Conservation (phyloP, 1,284 basidiomycete species). For the Fomes fomentarius region DNA sequence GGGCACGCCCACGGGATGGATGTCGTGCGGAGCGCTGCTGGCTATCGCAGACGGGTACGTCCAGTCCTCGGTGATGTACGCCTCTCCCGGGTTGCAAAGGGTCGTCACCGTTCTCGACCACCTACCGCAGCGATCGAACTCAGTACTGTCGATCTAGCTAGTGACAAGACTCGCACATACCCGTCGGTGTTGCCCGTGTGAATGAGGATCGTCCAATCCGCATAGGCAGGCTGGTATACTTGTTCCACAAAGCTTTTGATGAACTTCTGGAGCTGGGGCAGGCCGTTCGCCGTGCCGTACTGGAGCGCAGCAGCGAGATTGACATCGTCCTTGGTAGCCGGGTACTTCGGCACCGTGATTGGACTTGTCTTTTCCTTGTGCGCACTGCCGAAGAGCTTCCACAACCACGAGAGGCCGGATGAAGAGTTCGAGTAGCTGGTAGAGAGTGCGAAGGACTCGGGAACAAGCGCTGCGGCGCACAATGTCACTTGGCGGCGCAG, state of each 20-base stretch:
- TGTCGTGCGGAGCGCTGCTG: conserved; percentile 47
- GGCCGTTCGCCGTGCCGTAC: conserved; percentile 67
- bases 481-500: conserved; percentile 32
- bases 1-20: conserved; percentile 59
- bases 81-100: conserved; percentile 76
- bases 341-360: conserved; percentile 67
- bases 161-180: conserved; percentile 32
- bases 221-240: conserved; percentile 72
- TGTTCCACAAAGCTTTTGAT: conserved; percentile 61
- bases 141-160: conserved; percentile 2
- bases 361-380: conserved; percentile 49
- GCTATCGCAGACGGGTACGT: conserved; percentile 63
- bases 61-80: conserved; percentile 73
- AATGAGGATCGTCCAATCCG: conserved; percentile 65
- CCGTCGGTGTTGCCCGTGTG: conserved; percentile 83
- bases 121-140: conserved; percentile 17
- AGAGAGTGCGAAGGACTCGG: conserved; percentile 39
- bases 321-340: conserved; percentile 49
- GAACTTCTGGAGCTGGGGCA: conserved; percentile 54
- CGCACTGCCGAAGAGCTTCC: conserved; percentile 57
- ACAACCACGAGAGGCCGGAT: conserved; percentile 68
- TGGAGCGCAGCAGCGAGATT: conserved; percentile 74
- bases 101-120: conserved; percentile 59
- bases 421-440: conserved; percentile 35
- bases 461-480: conserved; percentile 32